phyloP scores from a whole-genome alignment of 441 rosid species.

The Syzygium malaccense region DNA sequence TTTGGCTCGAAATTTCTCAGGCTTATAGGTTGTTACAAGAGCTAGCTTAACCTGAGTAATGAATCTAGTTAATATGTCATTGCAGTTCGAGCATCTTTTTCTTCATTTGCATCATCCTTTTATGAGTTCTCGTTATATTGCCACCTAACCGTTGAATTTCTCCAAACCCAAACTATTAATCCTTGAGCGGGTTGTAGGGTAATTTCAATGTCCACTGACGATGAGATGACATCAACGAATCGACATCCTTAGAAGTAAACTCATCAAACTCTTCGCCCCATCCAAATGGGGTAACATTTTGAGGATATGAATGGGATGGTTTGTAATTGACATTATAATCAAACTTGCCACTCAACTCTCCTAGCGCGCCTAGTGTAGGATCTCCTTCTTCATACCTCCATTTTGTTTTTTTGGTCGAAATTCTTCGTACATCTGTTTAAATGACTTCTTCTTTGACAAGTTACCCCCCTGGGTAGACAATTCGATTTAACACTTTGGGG shows the following conservation, averaged over 20 bases:
- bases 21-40: too few species aligned
- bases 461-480: neutral
- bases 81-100: too few species aligned
- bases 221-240: too few species aligned
- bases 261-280: neutral
- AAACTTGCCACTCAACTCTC: neutral
- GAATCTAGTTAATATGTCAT: neutral
- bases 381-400: neutral
- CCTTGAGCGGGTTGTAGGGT: fast-evolving
- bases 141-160: too few species aligned
- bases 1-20: too few species aligned
- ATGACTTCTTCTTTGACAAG: neutral
- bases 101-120: neutral
- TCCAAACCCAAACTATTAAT: neutral
- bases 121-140: neutral
- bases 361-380: neutral
- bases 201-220: neutral
- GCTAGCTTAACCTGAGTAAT: neutral
- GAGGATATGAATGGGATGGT: neutral
- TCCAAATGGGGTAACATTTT: neutral
- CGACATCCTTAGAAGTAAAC: neutral
- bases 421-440: too few species aligned
- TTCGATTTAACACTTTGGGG: too few species aligned
- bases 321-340: too few species aligned
- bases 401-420: neutral